Evolutionary conservation across 2,329 filamentous ascomycete species (phyloP).

Genomic region (Cadophora sp.): DNA sequence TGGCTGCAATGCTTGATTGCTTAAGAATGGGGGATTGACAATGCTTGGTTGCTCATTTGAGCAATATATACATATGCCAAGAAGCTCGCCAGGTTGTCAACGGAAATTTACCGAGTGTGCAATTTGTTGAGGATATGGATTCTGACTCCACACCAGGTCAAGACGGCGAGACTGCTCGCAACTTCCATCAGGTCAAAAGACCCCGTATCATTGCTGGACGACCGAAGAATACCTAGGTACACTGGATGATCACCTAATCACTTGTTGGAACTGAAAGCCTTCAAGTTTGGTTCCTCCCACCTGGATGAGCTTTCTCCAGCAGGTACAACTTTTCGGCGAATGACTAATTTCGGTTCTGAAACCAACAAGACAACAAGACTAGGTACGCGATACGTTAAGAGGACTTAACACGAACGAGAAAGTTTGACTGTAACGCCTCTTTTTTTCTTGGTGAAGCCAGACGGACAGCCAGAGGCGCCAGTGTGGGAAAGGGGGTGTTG

Average conservation of each 20-base stretch:
- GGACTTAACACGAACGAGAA: background rate
- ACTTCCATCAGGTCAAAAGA: too few species aligned
- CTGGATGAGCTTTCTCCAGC: background rate
- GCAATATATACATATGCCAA: background rate
- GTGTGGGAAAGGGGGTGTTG: background rate
- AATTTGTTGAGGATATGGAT: background rate
- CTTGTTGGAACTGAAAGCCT: background rate
- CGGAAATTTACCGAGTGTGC: background rate
- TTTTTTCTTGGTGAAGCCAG: constrained; percentile 1
- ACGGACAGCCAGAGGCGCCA: background rate
- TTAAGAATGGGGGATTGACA: background rate
- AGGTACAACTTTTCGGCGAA: background rate
- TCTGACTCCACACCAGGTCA: background rate
- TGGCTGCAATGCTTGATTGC: background rate
- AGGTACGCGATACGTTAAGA: background rate
- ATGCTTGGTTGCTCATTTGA: background rate
- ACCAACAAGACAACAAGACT: background rate
- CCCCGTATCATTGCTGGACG: too few species aligned
- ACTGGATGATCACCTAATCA: background rate
- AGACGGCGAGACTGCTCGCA: background rate
- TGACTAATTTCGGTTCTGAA: too few species aligned
- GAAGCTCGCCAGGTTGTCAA: too few species aligned
- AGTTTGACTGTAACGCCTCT: background rate
- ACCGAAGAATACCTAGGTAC: too few species aligned
- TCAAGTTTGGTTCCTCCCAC: background rate